Evolutionary conservation across 169 alveolate species (phyloP).

Genomic region (Besnoitia besnoiti): DNA sequence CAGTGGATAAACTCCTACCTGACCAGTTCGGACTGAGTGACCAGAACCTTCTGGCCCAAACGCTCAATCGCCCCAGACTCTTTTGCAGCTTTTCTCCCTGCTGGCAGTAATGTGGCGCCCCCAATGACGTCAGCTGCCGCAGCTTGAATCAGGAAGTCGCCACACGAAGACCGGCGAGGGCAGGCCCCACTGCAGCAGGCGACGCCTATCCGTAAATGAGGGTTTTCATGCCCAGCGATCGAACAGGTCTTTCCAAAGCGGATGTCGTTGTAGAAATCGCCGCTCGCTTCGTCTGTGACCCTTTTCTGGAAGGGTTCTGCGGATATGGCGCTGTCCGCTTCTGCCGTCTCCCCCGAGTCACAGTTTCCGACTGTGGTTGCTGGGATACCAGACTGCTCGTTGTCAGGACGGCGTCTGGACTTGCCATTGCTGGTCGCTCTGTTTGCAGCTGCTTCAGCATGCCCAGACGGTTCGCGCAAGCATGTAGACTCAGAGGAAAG

Average conservation of each 20-base stretch:
- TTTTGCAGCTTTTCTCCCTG: neutral
- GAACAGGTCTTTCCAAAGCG: neutral
- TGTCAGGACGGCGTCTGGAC: neutral
- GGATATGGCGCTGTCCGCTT: too few relatives aligned
- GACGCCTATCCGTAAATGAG: neutral
- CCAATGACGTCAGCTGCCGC: conserved; percentile 32
- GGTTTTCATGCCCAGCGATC: neutral
- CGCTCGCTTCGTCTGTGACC: neutral
- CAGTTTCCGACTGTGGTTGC: neutral
- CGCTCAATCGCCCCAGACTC: conserved; percentile 5
- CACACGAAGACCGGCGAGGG: neutral
- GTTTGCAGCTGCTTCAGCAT: neutral
- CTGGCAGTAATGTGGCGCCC: neutral
- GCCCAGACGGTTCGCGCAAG: neutral
- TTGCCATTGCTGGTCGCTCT: neutral
- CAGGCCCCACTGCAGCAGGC: neutral
- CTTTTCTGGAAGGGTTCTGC: neutral
- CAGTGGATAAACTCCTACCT: too few relatives aligned
- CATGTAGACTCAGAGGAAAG: too few relatives aligned
- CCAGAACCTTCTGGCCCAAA: neutral
- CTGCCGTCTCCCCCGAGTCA: too few relatives aligned
- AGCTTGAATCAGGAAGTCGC: conserved; percentile 32
- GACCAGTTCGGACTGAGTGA: conserved; percentile 6
- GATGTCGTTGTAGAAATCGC: neutral
- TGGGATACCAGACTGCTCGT: neutral